Conservation (phyloP, 495 filamentous ascomycete genomes). For the Wilcoxina mikolae region DNA sequence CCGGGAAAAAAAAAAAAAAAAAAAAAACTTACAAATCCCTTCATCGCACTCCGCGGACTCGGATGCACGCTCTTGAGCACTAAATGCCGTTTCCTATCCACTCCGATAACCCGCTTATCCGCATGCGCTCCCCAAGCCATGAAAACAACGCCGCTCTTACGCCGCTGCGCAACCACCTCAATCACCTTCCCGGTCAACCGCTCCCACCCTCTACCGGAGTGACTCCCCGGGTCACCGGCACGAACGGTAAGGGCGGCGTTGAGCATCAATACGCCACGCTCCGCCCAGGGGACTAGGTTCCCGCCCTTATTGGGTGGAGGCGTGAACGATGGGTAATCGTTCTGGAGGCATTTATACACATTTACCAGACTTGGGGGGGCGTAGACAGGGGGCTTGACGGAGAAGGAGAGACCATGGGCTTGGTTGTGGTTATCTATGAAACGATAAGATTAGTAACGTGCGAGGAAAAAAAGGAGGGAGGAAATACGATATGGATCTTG, state of each 20-base stretch:
- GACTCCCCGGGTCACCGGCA: conserved; percentile 69
- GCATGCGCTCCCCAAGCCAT: conserved; percentile 83
- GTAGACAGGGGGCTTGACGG: conserved; percentile 70
- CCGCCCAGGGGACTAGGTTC: conserved; percentile 80
- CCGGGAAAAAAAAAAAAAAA: too few species aligned
- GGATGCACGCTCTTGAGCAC: conserved; percentile 81
- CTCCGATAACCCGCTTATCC: conserved; percentile 50
- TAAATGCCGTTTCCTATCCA: conserved; percentile 56
- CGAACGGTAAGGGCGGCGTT: conserved; percentile 90
- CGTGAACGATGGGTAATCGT: conserved; percentile 70
- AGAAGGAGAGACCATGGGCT: conserved; percentile 91
- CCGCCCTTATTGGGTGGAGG: conserved; percentile 62
- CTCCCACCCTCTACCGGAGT: conserved; percentile 80
- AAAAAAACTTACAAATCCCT: conserved; percentile 60
- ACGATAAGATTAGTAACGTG: background rate
- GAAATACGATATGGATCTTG: conserved; percentile 74
- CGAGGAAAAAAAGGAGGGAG: background rate
- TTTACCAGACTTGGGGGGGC: conserved; percentile 80
- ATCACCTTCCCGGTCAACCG: conserved; percentile 78
- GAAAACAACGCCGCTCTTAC: conserved; percentile 74
- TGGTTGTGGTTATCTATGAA: conserved; percentile 62
- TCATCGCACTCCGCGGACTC: conserved; percentile 65
- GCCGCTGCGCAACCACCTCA: conserved; percentile 61
- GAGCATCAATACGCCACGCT: conserved; percentile 75
- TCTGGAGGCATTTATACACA: conserved; percentile 74